Conservation (phyloP, 305 asterid species). For the Fraxinus platypoda region DNA sequence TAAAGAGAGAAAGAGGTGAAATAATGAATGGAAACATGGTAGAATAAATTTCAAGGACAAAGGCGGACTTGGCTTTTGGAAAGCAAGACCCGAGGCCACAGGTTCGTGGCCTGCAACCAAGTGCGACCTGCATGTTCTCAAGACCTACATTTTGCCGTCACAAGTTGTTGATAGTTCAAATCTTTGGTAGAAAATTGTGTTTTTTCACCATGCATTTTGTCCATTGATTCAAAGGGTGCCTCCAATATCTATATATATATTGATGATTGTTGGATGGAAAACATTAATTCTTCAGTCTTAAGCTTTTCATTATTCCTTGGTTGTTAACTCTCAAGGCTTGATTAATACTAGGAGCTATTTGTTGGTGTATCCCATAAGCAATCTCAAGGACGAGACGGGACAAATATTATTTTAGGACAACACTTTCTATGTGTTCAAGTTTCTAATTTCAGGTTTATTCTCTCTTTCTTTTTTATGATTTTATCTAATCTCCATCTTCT, state of each 20-base stretch:
- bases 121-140: too few relatives aligned
- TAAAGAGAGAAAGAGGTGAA: too few relatives aligned
- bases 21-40: too few relatives aligned
- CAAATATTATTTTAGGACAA: not conserved
- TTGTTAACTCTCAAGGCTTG: not conserved
- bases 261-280: too few relatives aligned
- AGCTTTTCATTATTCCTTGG: not conserved
- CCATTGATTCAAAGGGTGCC: not conserved
- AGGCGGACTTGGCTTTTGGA: too few relatives aligned
- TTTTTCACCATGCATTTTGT: not conserved
- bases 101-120: too few relatives aligned
- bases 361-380: not conserved
- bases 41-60: too few relatives aligned
- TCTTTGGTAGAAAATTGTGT: too few relatives aligned
- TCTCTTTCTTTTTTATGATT: not conserved
- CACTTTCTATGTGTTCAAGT: not conserved
- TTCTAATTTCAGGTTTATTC: not conserved
- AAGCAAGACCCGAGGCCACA: too few relatives aligned
- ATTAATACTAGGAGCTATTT: not conserved
- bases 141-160: too few relatives aligned
- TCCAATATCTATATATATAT: not conserved
- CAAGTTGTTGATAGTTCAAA: too few relatives aligned
- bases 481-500: not conserved
- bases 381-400: not conserved
- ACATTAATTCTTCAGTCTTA: too few relatives aligned